These are phyloP conservation scores for Plasmodium gaboni DNA, from an alignment of 169 alveolate genomes.

Conservation along the genomic window DNA sequence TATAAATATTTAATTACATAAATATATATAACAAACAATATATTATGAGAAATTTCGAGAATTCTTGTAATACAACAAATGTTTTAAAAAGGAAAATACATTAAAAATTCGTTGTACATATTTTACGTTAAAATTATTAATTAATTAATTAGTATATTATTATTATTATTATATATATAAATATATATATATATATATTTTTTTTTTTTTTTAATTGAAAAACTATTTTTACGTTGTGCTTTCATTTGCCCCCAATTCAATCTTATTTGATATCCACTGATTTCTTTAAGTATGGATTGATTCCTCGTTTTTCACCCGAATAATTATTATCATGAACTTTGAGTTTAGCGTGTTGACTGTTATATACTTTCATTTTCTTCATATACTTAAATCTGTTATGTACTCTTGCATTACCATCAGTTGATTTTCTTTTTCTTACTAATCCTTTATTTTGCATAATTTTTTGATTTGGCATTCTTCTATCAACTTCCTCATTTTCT, in stretches of 20 bases:
- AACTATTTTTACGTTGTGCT: neutral
- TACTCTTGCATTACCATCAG: constrained; percentile 95
- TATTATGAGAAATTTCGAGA: too few species aligned
- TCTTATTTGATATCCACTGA: constrained; percentile 77
- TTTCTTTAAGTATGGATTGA: constrained; percentile 87
- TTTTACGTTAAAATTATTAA: too few species aligned
- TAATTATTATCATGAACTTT: constrained; percentile 83
- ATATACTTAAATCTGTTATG: constrained; percentile 91
- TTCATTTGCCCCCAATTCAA: constrained; percentile 5
- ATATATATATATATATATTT: neutral
- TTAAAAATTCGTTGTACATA: too few species aligned
- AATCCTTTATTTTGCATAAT: constrained; percentile 93
- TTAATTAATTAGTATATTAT: too few species aligned
- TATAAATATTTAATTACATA: too few species aligned
- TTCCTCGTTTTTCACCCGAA: constrained; percentile 90
- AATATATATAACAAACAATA: too few species aligned
- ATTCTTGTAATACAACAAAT: too few species aligned
- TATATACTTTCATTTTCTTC: constrained; percentile 86
- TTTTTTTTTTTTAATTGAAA: neutral
- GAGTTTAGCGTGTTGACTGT: constrained; percentile 80
- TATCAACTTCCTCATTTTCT: constrained; percentile 78
- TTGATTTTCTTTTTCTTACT: constrained; percentile 92
- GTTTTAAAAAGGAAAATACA: too few species aligned
- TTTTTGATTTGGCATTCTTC: constrained; percentile 79
- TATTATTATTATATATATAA: too few species aligned